Evolutionary conservation across 805 yeast species (phyloP).

Genomic region (Zygoascus ofunaensis): DNA sequence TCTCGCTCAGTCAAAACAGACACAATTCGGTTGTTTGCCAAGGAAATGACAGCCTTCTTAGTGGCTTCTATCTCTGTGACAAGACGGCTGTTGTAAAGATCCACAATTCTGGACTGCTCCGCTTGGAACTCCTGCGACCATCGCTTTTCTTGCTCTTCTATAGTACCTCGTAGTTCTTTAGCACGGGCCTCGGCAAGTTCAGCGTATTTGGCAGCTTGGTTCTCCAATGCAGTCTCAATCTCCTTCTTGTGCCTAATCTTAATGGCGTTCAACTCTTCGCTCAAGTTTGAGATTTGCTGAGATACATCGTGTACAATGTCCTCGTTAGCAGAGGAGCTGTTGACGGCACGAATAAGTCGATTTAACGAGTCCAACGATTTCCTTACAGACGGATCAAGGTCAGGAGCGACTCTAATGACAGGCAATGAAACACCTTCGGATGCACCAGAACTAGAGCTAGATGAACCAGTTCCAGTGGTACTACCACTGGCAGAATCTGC

Average conservation of each 20-base stretch:
- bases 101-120: conserved; percentile 53
- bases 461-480: no score
- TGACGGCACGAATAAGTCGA: conserved; percentile 10
- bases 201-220: conserved; percentile 27
- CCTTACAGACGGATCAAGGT: conserved; percentile 16
- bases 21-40: conserved; percentile 65
- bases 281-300: conserved; percentile 16
- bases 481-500: conserved; percentile 5
- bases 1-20: conserved; percentile 61
- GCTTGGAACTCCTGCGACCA: conserved; percentile 52
- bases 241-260: conserved; percentile 15
- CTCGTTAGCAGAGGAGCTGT: conserved; percentile 10
- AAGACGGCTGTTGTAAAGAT: conserved; percentile 50
- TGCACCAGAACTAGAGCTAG: conserved; percentile 17
- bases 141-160: conserved; percentile 40
- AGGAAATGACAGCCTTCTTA: conserved; percentile 51
- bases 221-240: conserved; percentile 19
- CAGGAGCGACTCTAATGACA: conserved; percentile 14
- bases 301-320: conserved; percentile 19
- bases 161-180: conserved; percentile 24
- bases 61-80: conserved; percentile 58
- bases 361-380: conserved; percentile 18
- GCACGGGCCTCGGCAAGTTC: conserved; percentile 18
- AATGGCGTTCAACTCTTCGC: conserved; percentile 16
- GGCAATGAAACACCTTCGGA: conserved; percentile 7